These are phyloP conservation scores for Plasmodium vinckei DNA, from an alignment of 169 alveolate species.

Conservation along the genomic window DNA sequence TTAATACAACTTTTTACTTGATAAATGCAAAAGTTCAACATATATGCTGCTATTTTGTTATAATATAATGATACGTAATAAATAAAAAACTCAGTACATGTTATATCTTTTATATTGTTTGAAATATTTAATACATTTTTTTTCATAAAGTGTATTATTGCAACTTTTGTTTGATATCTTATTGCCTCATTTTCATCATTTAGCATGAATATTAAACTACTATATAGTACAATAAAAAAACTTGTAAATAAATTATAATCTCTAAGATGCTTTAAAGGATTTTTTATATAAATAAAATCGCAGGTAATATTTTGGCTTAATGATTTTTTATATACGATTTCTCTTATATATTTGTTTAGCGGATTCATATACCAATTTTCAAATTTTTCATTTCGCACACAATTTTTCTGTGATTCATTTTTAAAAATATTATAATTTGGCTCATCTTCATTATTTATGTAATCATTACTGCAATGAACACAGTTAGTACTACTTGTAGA, in stretches of 20 bases:
- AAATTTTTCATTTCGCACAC: conserved; percentile 7
- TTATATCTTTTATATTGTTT: conserved; percentile 20
- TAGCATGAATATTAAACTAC: conserved; percentile 66
- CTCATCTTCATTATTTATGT: background rate
- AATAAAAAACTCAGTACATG: conserved; percentile 53
- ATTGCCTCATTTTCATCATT: conserved; percentile 72
- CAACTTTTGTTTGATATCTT: conserved; percentile 50
- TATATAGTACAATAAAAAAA: conserved; percentile 60
- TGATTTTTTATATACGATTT: conserved; percentile 34
- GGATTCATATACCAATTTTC: conserved; percentile 42
- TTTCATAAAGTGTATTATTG: conserved; percentile 44
- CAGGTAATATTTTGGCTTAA: conserved; percentile 33
- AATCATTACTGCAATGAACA: background rate
- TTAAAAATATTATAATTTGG: background rate
- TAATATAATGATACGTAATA: conserved; percentile 33
- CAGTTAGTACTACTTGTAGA: background rate
- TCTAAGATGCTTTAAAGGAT: conserved; percentile 70
- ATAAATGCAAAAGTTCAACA: conserved; percentile 58
- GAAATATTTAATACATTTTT: conserved; percentile 40
- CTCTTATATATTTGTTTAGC: conserved; percentile 11
- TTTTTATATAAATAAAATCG: conserved; percentile 60
- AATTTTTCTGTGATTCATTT: background rate
- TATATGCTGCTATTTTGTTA: conserved; percentile 22
- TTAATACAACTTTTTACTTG: conserved; percentile 67
- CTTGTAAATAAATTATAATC: conserved; percentile 59